A percentile compares a stretch with the other conserved stretches of the same genome.
phyloP scores from a whole-genome alignment of 257 asterid genomes.

The Ilex asprella region DNA sequence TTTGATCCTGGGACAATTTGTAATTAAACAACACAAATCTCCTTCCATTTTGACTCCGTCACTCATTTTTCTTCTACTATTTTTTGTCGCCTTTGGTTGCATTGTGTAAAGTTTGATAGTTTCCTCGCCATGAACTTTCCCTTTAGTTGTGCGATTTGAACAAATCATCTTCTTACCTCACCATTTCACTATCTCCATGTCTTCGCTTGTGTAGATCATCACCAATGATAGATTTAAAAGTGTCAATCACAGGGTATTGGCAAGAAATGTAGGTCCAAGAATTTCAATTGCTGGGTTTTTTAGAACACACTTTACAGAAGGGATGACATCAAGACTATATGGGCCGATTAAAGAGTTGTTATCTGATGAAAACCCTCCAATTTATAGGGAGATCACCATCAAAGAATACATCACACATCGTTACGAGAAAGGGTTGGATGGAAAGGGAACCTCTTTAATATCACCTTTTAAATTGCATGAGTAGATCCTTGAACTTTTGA shows the following conservation, averaged over 20 bases:
- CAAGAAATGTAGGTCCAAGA: slow-evolving; percentile 31
- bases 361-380: slow-evolving; percentile 44
- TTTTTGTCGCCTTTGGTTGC: too few species aligned
- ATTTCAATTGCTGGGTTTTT: slow-evolving; percentile 52
- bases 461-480: slow-evolving; percentile 21
- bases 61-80: too few species aligned
- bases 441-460: slow-evolving; percentile 30
- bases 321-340: slow-evolving; percentile 10
- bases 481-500: too few species aligned
- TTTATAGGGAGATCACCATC: slow-evolving; percentile 30
- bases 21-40: too few species aligned
- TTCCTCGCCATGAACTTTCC: too few species aligned
- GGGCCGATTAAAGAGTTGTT: slow-evolving; percentile 48
- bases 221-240: slow-evolving; percentile 51
- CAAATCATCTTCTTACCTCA: neutral
- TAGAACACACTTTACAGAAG: slow-evolving; percentile 18
- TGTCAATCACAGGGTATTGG: slow-evolving; percentile 46
- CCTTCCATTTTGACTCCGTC: too few species aligned
- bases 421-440: slow-evolving; percentile 40
- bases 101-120: too few species aligned
- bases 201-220: slow-evolving; percentile 31
- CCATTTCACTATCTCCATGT: neutral
- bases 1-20: too few species aligned
- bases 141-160: too few species aligned
- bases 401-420: slow-evolving; percentile 26